Base-by-base conservation (phyloP, 345 rosid species). In the Populus alba region DNA sequence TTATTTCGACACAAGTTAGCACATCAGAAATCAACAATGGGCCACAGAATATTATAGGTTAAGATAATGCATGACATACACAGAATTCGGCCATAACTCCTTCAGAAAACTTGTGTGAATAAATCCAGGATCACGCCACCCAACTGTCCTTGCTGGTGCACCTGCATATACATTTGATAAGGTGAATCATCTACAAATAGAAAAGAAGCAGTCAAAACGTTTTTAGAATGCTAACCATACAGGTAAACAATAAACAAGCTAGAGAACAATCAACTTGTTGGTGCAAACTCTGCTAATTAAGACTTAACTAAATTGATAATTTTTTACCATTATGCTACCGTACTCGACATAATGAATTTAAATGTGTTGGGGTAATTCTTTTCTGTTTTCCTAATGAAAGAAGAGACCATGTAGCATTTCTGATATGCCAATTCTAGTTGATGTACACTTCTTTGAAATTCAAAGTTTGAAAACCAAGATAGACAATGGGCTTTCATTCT, bases 91-190 rank as follows among this genome's bases (percentile, higher is more conserved):
- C 92, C 92, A 92, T 61, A 92, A 67, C 53, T 87, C 97, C 86
- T 88, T 86, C 81, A 92, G 87, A 57, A 90, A 89, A 75, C 92
- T 81, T 65, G 97, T 89, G 79, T 92, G 97, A 78, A 88, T 89
- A 76, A 68, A 89, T 79, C 97, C 97, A 38, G 97, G 94, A 88
- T 92, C 94, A 71, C 97, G 90, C 94, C 97, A 92, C 71, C 97
- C 97, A 1, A 90, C 90, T 0, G 92, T 88, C 38, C 90, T 88
- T 70, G 97, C 97, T 37, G 94, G 92, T 53, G 87, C 84, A 86
- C 86, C 88, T 88, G 82, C 23, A 5, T 63, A 55, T 61, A 29
- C 63, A 80, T 61, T 76, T 38, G 68, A 70, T 33, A 72, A 75
- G 73, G 72, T 74, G 45, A 80, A 70, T 72, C 17, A 70, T 33